A percentile compares a stretch with the other conserved stretches of the same genome.
phyloP scores from a whole-genome alignment of 108 stramenopile genomes.

The Cyclotella baltica region DNA sequence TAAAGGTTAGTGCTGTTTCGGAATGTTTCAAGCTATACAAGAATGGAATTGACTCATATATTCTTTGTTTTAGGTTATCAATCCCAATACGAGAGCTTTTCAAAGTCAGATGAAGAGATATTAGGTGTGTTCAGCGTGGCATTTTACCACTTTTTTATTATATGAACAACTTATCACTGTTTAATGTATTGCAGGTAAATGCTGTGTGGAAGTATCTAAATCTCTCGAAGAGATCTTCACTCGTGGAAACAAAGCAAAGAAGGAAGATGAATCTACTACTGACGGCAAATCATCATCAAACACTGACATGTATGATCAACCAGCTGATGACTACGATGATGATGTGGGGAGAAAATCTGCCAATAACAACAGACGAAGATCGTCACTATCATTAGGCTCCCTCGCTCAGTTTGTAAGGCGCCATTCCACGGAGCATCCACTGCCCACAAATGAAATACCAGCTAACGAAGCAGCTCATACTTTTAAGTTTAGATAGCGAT shows the following conservation, averaged over 20 bases:
- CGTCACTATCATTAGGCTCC: background rate
- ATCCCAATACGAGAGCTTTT: conserved; percentile 44
- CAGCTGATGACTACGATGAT: background rate
- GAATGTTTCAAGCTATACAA: background rate
- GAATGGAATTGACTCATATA: background rate
- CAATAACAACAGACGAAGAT: background rate
- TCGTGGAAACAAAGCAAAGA: background rate
- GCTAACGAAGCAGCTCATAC: background rate
- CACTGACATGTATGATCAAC: background rate
- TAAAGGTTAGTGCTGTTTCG: conserved; percentile 19
- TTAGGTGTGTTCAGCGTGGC: too few relatives aligned
- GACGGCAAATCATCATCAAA: background rate
- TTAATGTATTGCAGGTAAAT: conserved; percentile 20
- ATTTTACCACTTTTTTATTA: too few relatives aligned
- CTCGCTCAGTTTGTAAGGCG: conserved; percentile 11
- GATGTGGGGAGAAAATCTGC: background rate
- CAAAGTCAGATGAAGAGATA: conserved; percentile 47
- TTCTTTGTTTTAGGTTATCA: conserved; percentile 20
- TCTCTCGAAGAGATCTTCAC: conserved; percentile 48
- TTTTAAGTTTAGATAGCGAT: conserved; percentile 6
- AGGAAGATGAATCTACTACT: background rate
- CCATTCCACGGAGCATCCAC: background rate
- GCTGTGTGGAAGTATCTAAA: conserved; percentile 50
- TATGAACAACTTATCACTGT: background rate
- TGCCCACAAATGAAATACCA: background rate